Evolutionary conservation across 1,284 basidiomycete genomes (phyloP).

Genomic region (Anthracocystis setariae): DNA sequence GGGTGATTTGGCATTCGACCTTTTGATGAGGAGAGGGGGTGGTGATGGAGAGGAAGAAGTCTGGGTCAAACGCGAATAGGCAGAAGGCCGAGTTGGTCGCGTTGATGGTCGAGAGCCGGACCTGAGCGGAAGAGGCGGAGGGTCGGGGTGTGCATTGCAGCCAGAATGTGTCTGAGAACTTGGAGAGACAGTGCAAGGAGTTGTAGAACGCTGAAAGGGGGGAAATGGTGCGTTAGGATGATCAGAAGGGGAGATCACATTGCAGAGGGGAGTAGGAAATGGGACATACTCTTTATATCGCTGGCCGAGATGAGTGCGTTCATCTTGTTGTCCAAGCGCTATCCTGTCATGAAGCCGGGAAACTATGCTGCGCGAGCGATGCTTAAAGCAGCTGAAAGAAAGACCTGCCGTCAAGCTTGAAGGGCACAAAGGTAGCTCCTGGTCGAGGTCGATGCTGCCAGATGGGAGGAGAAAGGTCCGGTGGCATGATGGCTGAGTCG

Average conservation of each 20-base stretch:
- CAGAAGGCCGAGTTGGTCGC: constrained; percentile 59
- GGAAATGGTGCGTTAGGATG: background rate
- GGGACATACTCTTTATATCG: constrained; percentile 37
- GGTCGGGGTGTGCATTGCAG: constrained; percentile 24
- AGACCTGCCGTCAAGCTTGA: no score
- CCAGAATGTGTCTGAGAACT: constrained; percentile 51
- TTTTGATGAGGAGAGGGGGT: constrained; percentile 7
- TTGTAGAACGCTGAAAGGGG: constrained; percentile 30
- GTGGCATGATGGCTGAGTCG: constrained; percentile 22
- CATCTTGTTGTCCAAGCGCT: no score
- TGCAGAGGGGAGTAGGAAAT: background rate
- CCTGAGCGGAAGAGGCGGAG: constrained; percentile 8
- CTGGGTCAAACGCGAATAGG: constrained; percentile 49
- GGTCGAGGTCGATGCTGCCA: background rate
- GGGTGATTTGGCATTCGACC: constrained; percentile 52
- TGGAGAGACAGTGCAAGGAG: constrained; percentile 31
- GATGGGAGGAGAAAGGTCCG: no score
- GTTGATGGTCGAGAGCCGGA: constrained; percentile 60
- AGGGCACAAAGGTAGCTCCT: background rate
- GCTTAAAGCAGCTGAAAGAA: background rate
- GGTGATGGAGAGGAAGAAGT: constrained; percentile 49
- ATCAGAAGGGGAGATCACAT: background rate
- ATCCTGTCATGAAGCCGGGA: no score
- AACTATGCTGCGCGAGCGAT: background rate
- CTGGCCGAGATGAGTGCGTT: constrained; percentile 45